Evolutionary conservation across 371 early-diverging fungal species (phyloP), one percentile per base, ranked within the genome.

Genomic region (Blakeslea trispora): DNA sequence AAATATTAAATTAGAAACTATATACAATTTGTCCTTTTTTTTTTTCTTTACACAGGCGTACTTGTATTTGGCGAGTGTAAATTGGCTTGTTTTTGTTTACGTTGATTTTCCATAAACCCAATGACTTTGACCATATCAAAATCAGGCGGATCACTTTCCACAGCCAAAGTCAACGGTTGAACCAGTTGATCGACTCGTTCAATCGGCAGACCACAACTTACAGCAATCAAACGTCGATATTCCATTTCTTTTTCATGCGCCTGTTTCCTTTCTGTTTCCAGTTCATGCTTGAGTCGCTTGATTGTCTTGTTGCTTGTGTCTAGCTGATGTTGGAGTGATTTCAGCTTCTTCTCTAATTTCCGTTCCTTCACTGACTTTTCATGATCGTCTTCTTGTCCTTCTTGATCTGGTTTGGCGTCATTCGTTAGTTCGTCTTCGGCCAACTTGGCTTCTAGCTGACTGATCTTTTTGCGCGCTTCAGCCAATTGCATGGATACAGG

Each of bases 141-240:
- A 42, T 80, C 82, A 4, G 79, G 77, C 1, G 81, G 80, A 55
- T 92, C 91, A 44, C 82, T 85, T 63, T 92, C 90, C 18, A 90
- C 85, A 1, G 89, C 90, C 45, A 69, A 55, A 6, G 87, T 73
- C 45, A 92, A 59, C 0, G 86, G 83, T 10, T 74, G 81, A 15
- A 92, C 67, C 52, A 88, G 61, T 31, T 69, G 75, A 46, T 87
- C 89, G 0, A 92, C 85, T 45, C 83, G 72, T 13, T 87, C 86
- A 23, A 86, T 52, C 0, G 83, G 78, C 10, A 90, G 72, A 44
- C 78, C 74, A 55, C 89, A 89, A 54, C 90, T 86, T 6, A 83
- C 76, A 5, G 89, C 82, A 63, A 92, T 88, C 49, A 92, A 74
- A 22, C 78, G 69, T 66, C 82, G 81, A 69, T 86, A 90, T 35